Percentiles rank a stretch among this genome's conserved stretches.
Evolutionary conservation across 495 filamentous ascomycete genomes (phyloP).

Genomic region (Astrothelium subdiscretum): DNA sequence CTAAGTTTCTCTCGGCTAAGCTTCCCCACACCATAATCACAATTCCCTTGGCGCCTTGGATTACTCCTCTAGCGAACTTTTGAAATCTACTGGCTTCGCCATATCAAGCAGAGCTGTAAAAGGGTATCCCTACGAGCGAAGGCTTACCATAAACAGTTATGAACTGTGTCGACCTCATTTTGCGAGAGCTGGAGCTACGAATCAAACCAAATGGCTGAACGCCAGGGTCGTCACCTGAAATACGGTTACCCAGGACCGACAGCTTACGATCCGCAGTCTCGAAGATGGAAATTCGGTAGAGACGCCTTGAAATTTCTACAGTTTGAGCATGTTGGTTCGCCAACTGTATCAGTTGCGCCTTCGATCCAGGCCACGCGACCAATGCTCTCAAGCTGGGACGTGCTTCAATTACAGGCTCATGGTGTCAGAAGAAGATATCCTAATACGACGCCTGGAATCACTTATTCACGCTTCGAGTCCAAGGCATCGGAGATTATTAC

Average conservation of each 20-base stretch:
- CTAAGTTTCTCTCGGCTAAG: background rate
- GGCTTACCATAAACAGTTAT: conserved; percentile 20
- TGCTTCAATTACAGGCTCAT: conserved; percentile 5
- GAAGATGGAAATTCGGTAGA: conserved; percentile 45
- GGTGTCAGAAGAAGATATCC: conserved; percentile 3
- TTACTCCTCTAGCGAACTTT: too few relatives aligned
- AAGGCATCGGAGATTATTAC: conserved; percentile 21
- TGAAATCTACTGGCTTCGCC: too few relatives aligned
- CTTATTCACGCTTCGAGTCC: conserved; percentile 11
- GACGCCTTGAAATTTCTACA: conserved; percentile 7
- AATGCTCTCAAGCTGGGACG: background rate
- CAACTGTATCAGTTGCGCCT: conserved; percentile 1
- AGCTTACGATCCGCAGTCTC: conserved; percentile 40
- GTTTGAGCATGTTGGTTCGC: conserved; percentile 9
- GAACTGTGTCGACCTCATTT: conserved; percentile 10
- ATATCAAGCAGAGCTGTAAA: too few relatives aligned
- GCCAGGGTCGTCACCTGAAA: conserved; percentile 39
- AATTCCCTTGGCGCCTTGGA: background rate
- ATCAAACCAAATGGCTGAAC: conserved; percentile 50
- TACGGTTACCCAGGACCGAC: conserved; percentile 57
- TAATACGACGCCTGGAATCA: conserved; percentile 17
- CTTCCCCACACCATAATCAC: background rate
- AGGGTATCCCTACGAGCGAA: too few relatives aligned
- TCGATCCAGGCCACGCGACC: conserved; percentile 2
- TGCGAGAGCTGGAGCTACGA: conserved; percentile 27